Evolutionary conservation across 2,329 filamentous ascomycete species (phyloP).

Genomic region (Exophiala alcalophila): DNA sequence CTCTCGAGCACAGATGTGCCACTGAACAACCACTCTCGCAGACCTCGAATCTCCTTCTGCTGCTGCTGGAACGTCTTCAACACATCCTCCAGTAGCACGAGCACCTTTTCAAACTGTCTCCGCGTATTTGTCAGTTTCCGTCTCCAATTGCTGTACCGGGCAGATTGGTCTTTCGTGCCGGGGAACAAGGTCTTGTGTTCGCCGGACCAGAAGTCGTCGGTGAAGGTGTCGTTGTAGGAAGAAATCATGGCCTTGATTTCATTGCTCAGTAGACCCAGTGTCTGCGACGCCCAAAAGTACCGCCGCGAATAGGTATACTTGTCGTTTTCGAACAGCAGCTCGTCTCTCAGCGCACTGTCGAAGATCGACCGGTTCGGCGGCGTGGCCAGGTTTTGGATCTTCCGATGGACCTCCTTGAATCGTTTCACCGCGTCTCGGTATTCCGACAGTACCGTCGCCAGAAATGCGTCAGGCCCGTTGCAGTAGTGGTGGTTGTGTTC

Average conservation of each 20-base stretch:
- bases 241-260: conserved; percentile 32
- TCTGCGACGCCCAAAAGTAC: conserved; percentile 34
- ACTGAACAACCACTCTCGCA: conserved; percentile 62
- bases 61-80: conserved; percentile 57
- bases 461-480: conserved; percentile 61
- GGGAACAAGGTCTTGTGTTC: conserved; percentile 31
- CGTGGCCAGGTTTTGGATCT: conserved; percentile 58
- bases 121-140: conserved; percentile 29
- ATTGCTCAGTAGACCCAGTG: conserved; percentile 31
- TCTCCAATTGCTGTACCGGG: conserved; percentile 31
- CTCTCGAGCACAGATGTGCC: conserved; percentile 61
- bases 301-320: conserved; percentile 31
- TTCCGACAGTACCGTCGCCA: conserved; percentile 57
- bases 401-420: conserved; percentile 56
- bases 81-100: conserved; percentile 56
- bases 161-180: conserved; percentile 27
- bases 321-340: conserved; percentile 30
- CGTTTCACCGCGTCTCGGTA: conserved; percentile 60
- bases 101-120: conserved; percentile 30
- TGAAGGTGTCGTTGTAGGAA: conserved; percentile 30
- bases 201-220: conserved; percentile 31
- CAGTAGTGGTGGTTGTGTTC: conserved; percentile 56
- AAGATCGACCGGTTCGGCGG: conserved; percentile 47
- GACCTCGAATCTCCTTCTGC: conserved; percentile 44
- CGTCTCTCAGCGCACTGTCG: conserved; percentile 27